These are phyloP conservation scores for Parmales sp. DNA, from an alignment of 108 stramenopile genomes.

Conservation along the genomic window DNA sequence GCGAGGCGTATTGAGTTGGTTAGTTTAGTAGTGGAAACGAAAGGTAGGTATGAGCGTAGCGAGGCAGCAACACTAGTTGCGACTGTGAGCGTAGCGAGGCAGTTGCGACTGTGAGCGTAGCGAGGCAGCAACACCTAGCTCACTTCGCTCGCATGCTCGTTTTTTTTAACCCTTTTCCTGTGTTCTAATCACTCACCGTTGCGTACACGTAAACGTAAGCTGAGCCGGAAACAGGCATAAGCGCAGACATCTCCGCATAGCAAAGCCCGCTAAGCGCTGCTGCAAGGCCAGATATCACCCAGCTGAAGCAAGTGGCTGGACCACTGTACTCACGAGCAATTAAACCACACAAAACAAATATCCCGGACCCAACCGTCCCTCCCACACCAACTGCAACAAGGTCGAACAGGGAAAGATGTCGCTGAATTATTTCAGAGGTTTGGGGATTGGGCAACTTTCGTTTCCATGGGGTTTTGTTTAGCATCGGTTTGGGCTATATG, in stretches of 20 bases:
- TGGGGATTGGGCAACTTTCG: too few species aligned
- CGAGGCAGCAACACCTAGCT: background rate
- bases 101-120: background rate
- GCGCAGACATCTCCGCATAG: slow-evolving; percentile 73
- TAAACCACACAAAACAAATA: slow-evolving; percentile 78
- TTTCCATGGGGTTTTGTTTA: too few species aligned
- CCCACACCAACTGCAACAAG: slow-evolving; percentile 73
- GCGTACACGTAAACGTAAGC: slow-evolving; percentile 4
- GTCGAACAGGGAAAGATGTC: slow-evolving; percentile 61
- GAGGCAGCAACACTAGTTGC: background rate
- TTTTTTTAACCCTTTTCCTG: too few species aligned
- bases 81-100: background rate
- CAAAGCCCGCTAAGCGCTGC: slow-evolving; percentile 57
- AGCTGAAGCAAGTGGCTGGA: slow-evolving; percentile 61
- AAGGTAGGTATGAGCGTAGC: background rate
- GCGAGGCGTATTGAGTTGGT: slow-evolving; percentile 57
- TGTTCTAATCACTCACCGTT: background rate
- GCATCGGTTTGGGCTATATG: too few species aligned
- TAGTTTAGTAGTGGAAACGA: background rate
- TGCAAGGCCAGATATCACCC: slow-evolving; percentile 54
- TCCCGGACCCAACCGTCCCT: slow-evolving; percentile 71
- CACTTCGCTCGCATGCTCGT: too few species aligned
- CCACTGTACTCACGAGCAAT: slow-evolving; percentile 74
- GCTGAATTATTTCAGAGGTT: too few species aligned
- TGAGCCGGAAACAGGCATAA: slow-evolving; percentile 21